phyloP scores from a whole-genome alignment of 495 filamentous ascomycete species.

The Usnea hakonensis region DNA sequence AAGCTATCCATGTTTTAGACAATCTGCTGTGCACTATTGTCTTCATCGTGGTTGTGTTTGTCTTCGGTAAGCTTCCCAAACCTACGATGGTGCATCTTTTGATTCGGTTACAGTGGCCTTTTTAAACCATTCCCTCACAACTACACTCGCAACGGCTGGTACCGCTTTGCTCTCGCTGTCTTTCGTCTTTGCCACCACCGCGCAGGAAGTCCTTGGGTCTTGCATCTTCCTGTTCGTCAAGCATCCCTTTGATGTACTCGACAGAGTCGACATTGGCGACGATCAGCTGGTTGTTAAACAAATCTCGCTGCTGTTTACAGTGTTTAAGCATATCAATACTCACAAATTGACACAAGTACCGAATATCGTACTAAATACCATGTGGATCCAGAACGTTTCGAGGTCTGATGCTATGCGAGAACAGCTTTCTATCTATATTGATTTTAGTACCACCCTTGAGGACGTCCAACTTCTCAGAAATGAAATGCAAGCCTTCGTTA shows the following conservation, averaged over 20 bases:
- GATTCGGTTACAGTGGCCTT: conserved; percentile 54
- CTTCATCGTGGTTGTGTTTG: conserved; percentile 70
- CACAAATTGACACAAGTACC: conserved; percentile 83
- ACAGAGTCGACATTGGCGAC: conserved; percentile 75
- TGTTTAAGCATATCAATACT: conserved; percentile 75
- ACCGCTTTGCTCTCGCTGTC: conserved; percentile 90
- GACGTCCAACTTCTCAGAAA: conserved; percentile 74
- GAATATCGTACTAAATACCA: conserved; percentile 80
- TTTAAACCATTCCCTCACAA: conserved; percentile 73
- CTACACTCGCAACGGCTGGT: conserved; percentile 86
- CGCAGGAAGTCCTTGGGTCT: conserved; percentile 87
- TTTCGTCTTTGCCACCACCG: conserved; percentile 86
- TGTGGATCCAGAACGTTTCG: conserved; percentile 90
- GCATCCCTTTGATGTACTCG: conserved; percentile 87
- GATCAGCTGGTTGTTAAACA: conserved; percentile 79
- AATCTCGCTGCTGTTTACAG: conserved; percentile 89
- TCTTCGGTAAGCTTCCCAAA: conserved; percentile 56
- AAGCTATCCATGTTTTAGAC: conserved; percentile 86
- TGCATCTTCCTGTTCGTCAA: conserved; percentile 99
- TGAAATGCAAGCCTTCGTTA: conserved; percentile 78
- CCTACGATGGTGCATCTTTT: conserved; percentile 9
- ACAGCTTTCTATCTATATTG: conserved; percentile 65
- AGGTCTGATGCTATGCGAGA: conserved; percentile 90
- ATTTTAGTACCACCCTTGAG: conserved; percentile 78
- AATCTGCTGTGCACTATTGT: conserved; percentile 71